These are phyloP conservation scores for Castanopsis chinensis DNA, from an alignment of 306 rosid species.

Conservation along the genomic window DNA sequence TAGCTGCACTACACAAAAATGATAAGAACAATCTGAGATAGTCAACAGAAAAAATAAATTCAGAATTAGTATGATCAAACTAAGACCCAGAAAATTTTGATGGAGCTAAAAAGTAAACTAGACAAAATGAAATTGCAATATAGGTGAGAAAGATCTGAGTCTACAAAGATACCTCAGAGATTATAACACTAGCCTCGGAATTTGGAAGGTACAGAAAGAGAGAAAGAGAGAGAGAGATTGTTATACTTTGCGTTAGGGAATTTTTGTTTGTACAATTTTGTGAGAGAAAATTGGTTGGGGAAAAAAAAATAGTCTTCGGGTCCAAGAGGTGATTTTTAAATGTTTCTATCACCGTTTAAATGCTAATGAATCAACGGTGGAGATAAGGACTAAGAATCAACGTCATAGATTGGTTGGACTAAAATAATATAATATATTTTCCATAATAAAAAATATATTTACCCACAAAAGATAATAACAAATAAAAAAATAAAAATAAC, in stretches of 20 bases:
- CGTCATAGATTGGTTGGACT: too few relatives aligned
- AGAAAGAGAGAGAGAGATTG: background rate
- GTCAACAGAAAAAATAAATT: background rate
- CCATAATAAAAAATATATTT: too few relatives aligned
- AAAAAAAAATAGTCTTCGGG: too few relatives aligned
- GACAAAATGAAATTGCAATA: background rate
- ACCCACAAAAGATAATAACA: too few relatives aligned
- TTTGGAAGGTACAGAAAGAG: background rate
- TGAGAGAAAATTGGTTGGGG: too few relatives aligned
- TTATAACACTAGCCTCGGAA: background rate
- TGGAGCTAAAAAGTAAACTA: background rate
- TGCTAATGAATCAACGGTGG: too few relatives aligned
- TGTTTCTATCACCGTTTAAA: too few relatives aligned
- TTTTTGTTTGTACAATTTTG: background rate
- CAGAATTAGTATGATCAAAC: slow-evolving; percentile 1
- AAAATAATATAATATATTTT: too few relatives aligned
- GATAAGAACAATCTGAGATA: slow-evolving; percentile 5
- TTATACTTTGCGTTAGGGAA: background rate
- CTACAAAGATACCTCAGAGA: slow-evolving; percentile 37
- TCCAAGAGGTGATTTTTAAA: too few relatives aligned
- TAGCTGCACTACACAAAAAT: background rate
- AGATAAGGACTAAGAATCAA: too few relatives aligned
- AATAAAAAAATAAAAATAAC: too few relatives aligned
- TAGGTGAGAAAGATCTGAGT: slow-evolving; percentile 1
- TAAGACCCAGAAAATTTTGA: background rate